Base-by-base conservation (phyloP, 1,139 yeast genomes). In the Trichomonascaceae sp. region DNA sequence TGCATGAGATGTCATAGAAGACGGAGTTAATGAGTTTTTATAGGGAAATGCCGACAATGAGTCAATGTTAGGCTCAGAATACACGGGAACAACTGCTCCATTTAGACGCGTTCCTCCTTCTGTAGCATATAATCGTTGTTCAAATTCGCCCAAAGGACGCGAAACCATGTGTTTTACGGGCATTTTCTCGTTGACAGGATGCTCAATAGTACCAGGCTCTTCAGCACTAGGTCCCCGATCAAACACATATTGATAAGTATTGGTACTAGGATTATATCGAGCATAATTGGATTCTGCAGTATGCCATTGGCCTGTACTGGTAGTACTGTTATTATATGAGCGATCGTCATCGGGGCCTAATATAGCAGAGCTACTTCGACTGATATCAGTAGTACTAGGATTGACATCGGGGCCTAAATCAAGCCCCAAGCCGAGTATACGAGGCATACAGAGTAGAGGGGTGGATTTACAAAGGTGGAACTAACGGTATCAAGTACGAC, bases 11-110 rank as follows among this genome's bases (percentile, higher is more conserved):
- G 43, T 39, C 27, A 57, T 38, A n/a, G 53, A 32, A 4, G 52
- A 52, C 3, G 63, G 63, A 7, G 60, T 57, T 18, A 61, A 20
- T 13, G 63, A 60, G 57, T 61, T 61, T 46, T 59, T 59, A 54
- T 61, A 58, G 13, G 64, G 64, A 43, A 61, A 61, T 30, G 51
- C 47, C 20, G 63, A 58, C 30, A 59, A 47, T 12, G 63, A 60
- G 49, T 61, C 63, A 24, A 56, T 36, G 43, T 55, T 56, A 13
- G 62, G 63, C 6, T 59, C 52, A 18, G 52, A 51, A 47, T 61
- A 61, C 12, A 61, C 53, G 8, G 64, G 64, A 18, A 61, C 63
- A 15, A 60, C 48, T 2, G 60, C 64, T 32, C 46, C 32, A 8
- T 45, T 39, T 30, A 49, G 32, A 19, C 53, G 20, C 36, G 47